These are phyloP conservation scores for Tolypocladium paradoxum DNA, from an alignment of 2,329 filamentous ascomycete species.

Conservation along the genomic window DNA sequence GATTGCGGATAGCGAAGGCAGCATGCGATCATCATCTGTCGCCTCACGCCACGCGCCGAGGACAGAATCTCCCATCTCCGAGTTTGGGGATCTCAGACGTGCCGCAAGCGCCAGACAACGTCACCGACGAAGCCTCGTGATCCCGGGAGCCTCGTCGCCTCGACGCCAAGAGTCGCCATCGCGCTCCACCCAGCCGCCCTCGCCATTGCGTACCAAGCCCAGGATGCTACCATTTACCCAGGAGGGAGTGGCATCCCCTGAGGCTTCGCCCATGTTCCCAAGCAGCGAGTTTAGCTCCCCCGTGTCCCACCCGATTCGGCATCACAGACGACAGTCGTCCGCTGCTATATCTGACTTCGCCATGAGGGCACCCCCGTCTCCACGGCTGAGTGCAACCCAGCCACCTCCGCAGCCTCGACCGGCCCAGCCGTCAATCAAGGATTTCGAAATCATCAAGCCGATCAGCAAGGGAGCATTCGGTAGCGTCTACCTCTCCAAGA, in stretches of 20 bases:
- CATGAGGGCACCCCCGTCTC: constrained; percentile 67
- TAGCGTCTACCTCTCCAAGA: constrained; percentile 95
- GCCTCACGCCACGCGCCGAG: constrained; percentile 56
- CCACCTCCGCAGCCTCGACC: constrained; percentile 77
- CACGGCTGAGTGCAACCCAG: constrained; percentile 64
- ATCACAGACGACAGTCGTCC: constrained; percentile 86
- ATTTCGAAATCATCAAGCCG: constrained; percentile 98
- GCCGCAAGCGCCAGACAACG: constrained; percentile 71
- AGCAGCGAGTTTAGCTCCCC: constrained; percentile 75
- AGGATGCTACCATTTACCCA: constrained; percentile 48
- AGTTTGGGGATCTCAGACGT: constrained; percentile 65
- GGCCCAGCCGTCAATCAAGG: constrained; percentile 91
- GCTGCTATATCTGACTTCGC: constrained; percentile 64
- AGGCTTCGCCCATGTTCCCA: constrained; percentile 79
- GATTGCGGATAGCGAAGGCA: constrained; percentile 76
- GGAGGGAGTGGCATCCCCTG: constrained; percentile 68
- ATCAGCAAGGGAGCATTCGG: constrained; percentile 99
- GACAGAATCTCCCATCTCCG: constrained; percentile 84
- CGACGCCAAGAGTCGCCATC: constrained; percentile 84
- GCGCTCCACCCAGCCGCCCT: constrained; percentile 66
- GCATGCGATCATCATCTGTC: constrained; percentile 68
- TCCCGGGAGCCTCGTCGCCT: constrained; percentile 68
- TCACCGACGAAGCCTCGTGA: constrained; percentile 76
- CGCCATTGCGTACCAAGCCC: constrained; percentile 81
- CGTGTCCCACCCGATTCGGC: constrained; percentile 45